Conservation (phyloP, 257 asterid genomes). For the Solanum virginianum region DNA sequence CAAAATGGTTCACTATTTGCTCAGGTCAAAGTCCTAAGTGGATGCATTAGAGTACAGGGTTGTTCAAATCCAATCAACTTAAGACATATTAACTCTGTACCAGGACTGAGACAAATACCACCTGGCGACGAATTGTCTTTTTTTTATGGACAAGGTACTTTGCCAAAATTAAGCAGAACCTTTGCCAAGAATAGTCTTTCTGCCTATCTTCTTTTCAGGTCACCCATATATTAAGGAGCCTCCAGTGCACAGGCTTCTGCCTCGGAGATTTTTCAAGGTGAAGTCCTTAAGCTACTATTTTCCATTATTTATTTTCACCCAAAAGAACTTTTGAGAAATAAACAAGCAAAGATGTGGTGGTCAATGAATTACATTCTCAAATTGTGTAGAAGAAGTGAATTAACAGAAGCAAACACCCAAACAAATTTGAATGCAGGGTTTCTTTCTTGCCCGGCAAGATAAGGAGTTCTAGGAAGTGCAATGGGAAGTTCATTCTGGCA, state of each 20-base stretch:
- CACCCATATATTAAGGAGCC: background rate
- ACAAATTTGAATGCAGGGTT: background rate
- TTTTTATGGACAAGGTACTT: background rate
- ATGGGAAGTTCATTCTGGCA: background rate
- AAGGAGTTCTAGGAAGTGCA: background rate
- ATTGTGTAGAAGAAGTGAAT: background rate
- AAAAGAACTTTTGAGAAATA: background rate
- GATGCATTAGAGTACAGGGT: background rate
- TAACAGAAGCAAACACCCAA: background rate
- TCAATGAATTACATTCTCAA: background rate
- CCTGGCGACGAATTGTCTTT: background rate
- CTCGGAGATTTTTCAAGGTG: background rate
- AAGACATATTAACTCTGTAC: background rate
- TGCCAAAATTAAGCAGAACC: background rate
- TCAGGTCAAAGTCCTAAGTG: background rate
- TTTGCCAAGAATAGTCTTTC: background rate
- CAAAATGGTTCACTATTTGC: background rate
- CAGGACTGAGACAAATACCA: background rate
- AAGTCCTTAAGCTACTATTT: background rate
- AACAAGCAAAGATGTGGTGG: background rate
- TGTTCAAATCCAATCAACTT: background rate
- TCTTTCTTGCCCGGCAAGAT: background rate
- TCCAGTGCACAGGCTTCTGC: background rate
- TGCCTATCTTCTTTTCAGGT: background rate
- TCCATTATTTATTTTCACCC: background rate